Base-by-base conservation (phyloP, 192 early-diverging fungal genomes). In the Coemansia sp. region DNA sequence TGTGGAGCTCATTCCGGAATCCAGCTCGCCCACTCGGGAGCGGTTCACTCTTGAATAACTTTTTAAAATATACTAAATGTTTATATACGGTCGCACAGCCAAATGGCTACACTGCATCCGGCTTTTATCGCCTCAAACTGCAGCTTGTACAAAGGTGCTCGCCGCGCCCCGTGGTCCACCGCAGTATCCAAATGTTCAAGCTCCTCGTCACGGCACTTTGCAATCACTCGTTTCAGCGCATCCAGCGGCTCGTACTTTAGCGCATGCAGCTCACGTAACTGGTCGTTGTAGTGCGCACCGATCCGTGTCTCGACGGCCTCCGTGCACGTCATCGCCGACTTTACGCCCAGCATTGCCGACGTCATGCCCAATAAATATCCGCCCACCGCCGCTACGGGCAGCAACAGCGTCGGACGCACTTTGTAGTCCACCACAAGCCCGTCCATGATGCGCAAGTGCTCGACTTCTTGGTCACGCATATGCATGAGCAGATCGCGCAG, bases 301-400 rank as follows among this genome's bases (percentile, higher is more conserved):
- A 98, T 98, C 10, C 92, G 89, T 8, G 93, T 94, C 82, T 98
- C 96, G 12, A 97, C 96, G 3, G 94, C 96, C 66, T 98, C 96
- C 0, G 96, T 98, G 74, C 94, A 96, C n/a, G 95, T 94, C 95
- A 98, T 98, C 26, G 94, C 93, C 21, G 94, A 94, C 62, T 94
- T 91, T 62, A 92, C 90, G n/a, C 95, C 96, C 67, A 98, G 72
- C 52, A 94, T 57, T 3, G 93, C 96, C 1, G 95, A 94, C 1
- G 85, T 89, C 5, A 85, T 90, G 16, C 96, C 96, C 10, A 98
- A 69, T 2, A 89, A 82, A 62, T 87, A 96, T 6, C 96, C 96
- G 12, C 91, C 89, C 7, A 84, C 77, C 41, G 93, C 92, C 88
- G 94, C 96, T 16, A 96, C 31, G 0, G 96, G 96, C 23, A 89